phyloP scores from a whole-genome alignment of 202 grass and related monocot genomes.

The Digitaria exilis region DNA sequence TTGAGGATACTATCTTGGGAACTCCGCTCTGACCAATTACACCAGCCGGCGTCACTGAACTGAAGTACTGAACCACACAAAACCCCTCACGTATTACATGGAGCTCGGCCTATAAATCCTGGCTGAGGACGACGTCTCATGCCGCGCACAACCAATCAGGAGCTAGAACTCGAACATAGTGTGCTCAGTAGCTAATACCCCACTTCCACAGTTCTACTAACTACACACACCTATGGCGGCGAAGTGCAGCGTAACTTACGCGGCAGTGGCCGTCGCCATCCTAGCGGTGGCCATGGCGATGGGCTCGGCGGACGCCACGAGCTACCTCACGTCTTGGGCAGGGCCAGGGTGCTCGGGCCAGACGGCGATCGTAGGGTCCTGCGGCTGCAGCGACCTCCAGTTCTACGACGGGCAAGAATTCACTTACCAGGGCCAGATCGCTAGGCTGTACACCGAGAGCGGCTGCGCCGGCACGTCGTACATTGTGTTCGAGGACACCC shows the following conservation, averaged over 20 bases:
- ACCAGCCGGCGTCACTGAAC: not conserved
- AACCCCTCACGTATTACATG: not conserved
- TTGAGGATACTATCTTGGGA: not conserved
- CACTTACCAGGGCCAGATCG: conserved; percentile 37
- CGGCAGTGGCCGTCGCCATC: not conserved
- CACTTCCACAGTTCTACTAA: not conserved
- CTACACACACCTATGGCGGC: not conserved
- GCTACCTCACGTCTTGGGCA: conserved; percentile 34
- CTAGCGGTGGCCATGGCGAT: not conserved
- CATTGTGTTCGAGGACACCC: conserved; percentile 36
- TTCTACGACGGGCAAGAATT: conserved; percentile 32
- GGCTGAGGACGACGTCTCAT: not conserved
- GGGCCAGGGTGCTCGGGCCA: conserved; percentile 20
- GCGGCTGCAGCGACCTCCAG: conserved; percentile 29
- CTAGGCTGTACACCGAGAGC: conserved; percentile 14
- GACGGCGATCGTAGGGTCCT: conserved; percentile 11
- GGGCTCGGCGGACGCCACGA: not conserved
- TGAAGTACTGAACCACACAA: no score
- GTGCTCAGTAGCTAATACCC: not conserved
- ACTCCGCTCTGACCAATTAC: not conserved
- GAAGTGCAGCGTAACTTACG: not conserved
- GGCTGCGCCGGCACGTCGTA: conserved; percentile 29
- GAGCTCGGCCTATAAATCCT: not conserved
- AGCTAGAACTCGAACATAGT: not conserved
- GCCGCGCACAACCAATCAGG: not conserved